Percentiles rank a stretch among this genome's conserved stretches.
Conservation (phyloP, 768 basidiomycete genomes). For the Exidia glandulosa region DNA sequence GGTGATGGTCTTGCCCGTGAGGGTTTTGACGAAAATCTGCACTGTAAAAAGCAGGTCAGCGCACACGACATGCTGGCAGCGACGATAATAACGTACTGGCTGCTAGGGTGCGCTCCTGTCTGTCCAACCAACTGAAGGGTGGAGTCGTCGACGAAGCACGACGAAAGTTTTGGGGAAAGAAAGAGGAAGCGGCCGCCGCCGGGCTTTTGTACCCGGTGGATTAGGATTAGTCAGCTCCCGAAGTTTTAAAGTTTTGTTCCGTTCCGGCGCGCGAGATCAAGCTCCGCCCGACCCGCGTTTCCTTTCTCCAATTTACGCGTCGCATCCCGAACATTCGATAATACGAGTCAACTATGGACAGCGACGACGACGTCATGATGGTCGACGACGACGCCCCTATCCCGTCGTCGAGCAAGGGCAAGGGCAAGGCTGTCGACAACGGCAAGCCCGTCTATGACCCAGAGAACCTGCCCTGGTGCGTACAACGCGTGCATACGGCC, state of each 20-base stretch:
- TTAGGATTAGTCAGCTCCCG: neutral
- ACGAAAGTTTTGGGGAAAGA: no score
- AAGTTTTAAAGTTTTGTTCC: neutral
- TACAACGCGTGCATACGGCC: conserved; percentile 3
- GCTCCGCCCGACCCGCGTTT: neutral
- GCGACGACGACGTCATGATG: conserved; percentile 46
- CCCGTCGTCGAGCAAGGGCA: conserved; percentile 43
- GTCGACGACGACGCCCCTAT: conserved; percentile 30
- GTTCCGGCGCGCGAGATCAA: neutral
- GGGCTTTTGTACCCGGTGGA: no score
- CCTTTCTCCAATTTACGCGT: neutral
- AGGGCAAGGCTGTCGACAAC: conserved; percentile 48
- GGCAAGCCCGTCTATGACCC: conserved; percentile 29
- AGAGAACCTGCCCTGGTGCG: conserved; percentile 80
- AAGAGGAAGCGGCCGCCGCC: no score
- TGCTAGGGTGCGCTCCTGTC: conserved; percentile 46
- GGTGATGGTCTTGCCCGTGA: conserved; percentile 98
- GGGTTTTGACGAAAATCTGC: conserved; percentile 99
- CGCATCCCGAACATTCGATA: neutral
- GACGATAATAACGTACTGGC: neutral
- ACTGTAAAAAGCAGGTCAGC: conserved; percentile 33
- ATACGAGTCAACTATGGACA: conserved; percentile 33
- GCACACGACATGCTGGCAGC: neutral
- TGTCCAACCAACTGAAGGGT: conserved; percentile 83
- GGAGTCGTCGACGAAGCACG: conserved; percentile 94